These are phyloP conservation scores for Corynascus novoguineensis DNA, from an alignment of 495 filamentous ascomycete species.

Conservation along the genomic window DNA sequence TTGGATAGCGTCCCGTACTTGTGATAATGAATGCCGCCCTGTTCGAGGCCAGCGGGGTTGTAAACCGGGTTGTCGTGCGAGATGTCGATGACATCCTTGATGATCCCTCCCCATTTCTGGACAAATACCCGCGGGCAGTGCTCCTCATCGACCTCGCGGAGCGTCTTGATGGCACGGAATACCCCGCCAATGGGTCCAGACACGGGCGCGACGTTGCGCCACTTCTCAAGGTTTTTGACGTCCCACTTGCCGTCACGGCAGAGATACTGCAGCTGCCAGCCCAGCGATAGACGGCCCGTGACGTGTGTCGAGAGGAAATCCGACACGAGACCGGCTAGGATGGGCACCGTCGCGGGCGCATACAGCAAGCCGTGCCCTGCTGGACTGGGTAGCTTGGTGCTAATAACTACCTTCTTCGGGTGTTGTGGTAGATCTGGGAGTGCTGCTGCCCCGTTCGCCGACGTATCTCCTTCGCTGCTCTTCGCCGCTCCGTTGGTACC, in stretches of 20 bases:
- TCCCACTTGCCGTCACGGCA: slow-evolving; percentile 93
- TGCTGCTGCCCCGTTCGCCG: slow-evolving; percentile 28
- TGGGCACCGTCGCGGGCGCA: slow-evolving; percentile 66
- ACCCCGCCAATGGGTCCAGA: slow-evolving; percentile 68
- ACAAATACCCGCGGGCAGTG: slow-evolving; percentile 76
- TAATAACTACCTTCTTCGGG: slow-evolving; percentile 56
- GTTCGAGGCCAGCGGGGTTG: slow-evolving; percentile 67
- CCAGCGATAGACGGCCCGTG: slow-evolving; percentile 69
- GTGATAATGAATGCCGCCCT: slow-evolving; percentile 68
- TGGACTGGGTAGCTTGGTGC: slow-evolving; percentile 65
- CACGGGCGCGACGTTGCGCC: slow-evolving; percentile 71
- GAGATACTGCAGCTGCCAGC: slow-evolving; percentile 86
- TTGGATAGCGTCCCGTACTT: slow-evolving; percentile 92
- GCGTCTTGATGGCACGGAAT: slow-evolving; percentile 83
- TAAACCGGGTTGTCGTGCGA: slow-evolving; percentile 82
- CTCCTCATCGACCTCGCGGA: slow-evolving; percentile 76
- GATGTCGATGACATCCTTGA: slow-evolving; percentile 81
- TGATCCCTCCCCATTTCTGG: slow-evolving; percentile 53
- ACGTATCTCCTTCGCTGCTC: slow-evolving; percentile 42
- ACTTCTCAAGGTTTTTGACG: slow-evolving; percentile 92
- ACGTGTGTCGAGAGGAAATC: slow-evolving; percentile 71
- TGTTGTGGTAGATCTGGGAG: slow-evolving; percentile 39
- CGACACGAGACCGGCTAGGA: slow-evolving; percentile 72
- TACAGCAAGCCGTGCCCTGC: slow-evolving; percentile 84
- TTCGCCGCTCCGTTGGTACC: slow-evolving; percentile 4